Percentiles rank a stretch among this genome's conserved stretches.
phyloP scores from a whole-genome alignment of 306 rosid genomes.

The Begonia peltatifolia region DNA sequence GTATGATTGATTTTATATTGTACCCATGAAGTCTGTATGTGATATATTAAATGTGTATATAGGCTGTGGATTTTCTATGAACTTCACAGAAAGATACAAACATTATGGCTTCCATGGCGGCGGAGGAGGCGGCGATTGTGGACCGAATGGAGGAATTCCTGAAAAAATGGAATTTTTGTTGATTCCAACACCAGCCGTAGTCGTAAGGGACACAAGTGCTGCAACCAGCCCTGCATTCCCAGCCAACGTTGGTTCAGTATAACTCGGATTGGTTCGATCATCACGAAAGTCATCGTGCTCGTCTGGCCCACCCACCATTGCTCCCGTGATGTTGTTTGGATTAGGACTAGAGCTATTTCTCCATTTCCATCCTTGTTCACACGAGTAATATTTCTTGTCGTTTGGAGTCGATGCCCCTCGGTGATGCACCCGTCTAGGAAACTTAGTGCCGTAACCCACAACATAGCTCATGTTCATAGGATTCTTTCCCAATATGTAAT shows the following conservation, averaged over 20 bases:
- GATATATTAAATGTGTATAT: too few species aligned
- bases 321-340: constrained; percentile 42
- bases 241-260: constrained; percentile 46
- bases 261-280: constrained; percentile 17
- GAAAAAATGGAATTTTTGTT: constrained; percentile 46
- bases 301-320: constrained; percentile 67
- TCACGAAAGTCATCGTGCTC: constrained; percentile 33
- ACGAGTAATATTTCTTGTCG: constrained; percentile 17
- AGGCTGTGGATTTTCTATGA: too few species aligned
- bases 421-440: too few species aligned
- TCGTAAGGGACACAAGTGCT: constrained; percentile 44
- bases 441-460: constrained; percentile 26
- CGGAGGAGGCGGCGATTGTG: constrained; percentile 24
- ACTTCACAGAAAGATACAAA: too few species aligned
- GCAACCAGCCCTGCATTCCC: constrained; percentile 66
- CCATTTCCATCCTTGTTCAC: constrained; percentile 44
- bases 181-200: constrained; percentile 20
- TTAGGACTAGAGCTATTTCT: constrained; percentile 21
- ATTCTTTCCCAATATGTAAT: constrained; percentile 53
- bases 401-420: too few species aligned
- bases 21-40: too few species aligned
- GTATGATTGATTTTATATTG: too few species aligned
- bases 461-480: constrained; percentile 57
- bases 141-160: constrained; percentile 47
- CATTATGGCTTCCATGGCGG: constrained; percentile 44